Evolutionary conservation across 176 grass and related monocot genomes (phyloP).

Genomic region (Oryza longistaminata): DNA sequence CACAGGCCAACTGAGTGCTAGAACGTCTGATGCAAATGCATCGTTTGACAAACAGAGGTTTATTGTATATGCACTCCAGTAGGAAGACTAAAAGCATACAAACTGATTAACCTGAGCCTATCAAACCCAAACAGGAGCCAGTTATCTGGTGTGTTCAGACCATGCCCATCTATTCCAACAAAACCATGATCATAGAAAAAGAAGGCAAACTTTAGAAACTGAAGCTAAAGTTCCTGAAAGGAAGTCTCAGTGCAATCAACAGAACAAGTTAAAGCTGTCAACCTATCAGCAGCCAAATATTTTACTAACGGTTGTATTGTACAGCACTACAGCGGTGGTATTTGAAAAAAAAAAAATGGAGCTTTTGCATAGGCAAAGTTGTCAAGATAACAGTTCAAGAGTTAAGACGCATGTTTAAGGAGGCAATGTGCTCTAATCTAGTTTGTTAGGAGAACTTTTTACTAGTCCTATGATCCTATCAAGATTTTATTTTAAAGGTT

Average conservation of each 20-base stretch:
- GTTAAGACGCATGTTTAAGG: background rate
- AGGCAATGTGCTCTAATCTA: background rate
- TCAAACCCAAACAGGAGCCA: background rate
- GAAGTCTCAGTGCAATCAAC: background rate
- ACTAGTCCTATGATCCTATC: background rate
- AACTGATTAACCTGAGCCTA: background rate
- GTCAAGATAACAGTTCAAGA: background rate
- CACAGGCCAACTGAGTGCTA: background rate
- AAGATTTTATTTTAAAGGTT: background rate
- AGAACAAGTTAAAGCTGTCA: background rate
- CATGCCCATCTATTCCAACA: background rate
- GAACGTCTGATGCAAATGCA: background rate
- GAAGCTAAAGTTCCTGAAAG: background rate
- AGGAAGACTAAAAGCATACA: background rate
- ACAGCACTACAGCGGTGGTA: background rate
- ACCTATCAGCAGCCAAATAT: background rate
- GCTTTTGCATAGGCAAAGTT: background rate
- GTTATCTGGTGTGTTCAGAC: background rate
- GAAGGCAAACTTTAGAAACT: background rate
- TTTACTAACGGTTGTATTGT: background rate
- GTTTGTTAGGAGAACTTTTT: background rate
- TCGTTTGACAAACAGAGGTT: background rate
- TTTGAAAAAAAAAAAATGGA: background rate
- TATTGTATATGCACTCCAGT: background rate
- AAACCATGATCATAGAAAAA: background rate